These are phyloP conservation scores for Pichia sp. DNA, from an alignment of 1,139 yeast species.

Conservation along the genomic window DNA sequence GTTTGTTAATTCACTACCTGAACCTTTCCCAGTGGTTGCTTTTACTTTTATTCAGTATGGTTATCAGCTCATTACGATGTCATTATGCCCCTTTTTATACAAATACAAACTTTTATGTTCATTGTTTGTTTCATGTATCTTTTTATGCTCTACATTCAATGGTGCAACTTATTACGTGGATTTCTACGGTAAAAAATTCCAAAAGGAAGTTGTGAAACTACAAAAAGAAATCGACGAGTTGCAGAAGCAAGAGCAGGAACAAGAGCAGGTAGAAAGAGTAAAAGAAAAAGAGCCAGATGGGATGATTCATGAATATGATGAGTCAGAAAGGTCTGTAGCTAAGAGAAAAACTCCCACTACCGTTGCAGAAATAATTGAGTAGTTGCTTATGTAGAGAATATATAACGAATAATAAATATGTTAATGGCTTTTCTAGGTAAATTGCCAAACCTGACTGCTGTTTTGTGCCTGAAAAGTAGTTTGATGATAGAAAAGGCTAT, in stretches of 20 bases:
- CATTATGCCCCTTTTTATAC: constrained; percentile 83
- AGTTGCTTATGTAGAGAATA: no score
- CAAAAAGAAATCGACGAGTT: constrained; percentile 58
- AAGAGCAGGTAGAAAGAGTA: no score
- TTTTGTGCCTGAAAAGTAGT: no score
- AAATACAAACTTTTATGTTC: constrained; percentile 60
- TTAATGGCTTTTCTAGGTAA: no score
- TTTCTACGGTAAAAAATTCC: constrained; percentile 80
- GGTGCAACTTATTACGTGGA: constrained; percentile 95
- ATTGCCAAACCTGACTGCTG: no score
- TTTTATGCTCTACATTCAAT: constrained; percentile 73
- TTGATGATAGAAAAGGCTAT: no score
- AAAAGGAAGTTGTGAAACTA: constrained; percentile 67
- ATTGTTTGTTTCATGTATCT: constrained; percentile 59
- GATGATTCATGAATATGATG: no score
- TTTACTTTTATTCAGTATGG: constrained; percentile 82
- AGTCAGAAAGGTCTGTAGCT: no score
- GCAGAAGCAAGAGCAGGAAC: constrained; percentile 24
- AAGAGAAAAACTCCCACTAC: no score
- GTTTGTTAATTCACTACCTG: constrained; percentile 76
- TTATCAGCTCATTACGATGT: constrained; percentile 85
- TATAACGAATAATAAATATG: no score
- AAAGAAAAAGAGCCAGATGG: no score
- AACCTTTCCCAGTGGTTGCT: constrained; percentile 74
- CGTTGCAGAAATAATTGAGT: no score